Conservation (phyloP, 2,329 filamentous ascomycete genomes). For the Fusarium tuaranense region DNA sequence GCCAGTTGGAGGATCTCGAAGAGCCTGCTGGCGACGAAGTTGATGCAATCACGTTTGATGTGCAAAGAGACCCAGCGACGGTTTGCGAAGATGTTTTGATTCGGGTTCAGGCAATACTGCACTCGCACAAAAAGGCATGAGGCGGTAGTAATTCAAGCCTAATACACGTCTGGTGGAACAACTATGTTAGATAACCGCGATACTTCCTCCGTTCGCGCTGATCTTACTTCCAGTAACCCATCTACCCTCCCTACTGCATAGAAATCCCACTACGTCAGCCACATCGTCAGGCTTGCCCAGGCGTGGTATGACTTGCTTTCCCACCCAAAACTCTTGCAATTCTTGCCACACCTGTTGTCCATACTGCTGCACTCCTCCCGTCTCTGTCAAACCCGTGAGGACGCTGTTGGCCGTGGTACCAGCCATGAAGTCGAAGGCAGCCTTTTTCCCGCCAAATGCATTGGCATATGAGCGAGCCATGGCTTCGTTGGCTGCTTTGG, state of each 20-base stretch:
- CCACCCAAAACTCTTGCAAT: constrained; percentile 3
- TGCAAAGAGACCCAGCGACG: neutral
- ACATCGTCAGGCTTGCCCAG: neutral
- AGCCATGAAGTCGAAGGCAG: neutral
- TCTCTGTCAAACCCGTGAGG: neutral
- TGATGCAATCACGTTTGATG: neutral
- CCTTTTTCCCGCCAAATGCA: neutral
- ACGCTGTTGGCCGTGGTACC: neutral
- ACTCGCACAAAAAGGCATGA: neutral
- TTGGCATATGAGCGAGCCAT: constrained; percentile 4
- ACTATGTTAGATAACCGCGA: neutral
- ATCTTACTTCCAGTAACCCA: constrained; percentile 4
- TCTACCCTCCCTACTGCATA: neutral
- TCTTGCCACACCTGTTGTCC: neutral
- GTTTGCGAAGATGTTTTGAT: neutral
- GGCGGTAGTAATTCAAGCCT: neutral
- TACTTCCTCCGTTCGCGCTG: constrained; percentile 1
- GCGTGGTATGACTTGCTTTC: neutral
- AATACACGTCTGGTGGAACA: neutral
- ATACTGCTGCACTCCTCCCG: constrained; percentile 1
- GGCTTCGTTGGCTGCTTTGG: constrained; percentile 1
- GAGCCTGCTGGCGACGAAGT: neutral
- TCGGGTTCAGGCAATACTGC: neutral
- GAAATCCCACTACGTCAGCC: constrained; percentile 1
- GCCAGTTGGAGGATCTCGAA: constrained; percentile 7